phyloP scores from a whole-genome alignment of 1,284 basidiomycete species.

The Fomes fomentarius region DNA sequence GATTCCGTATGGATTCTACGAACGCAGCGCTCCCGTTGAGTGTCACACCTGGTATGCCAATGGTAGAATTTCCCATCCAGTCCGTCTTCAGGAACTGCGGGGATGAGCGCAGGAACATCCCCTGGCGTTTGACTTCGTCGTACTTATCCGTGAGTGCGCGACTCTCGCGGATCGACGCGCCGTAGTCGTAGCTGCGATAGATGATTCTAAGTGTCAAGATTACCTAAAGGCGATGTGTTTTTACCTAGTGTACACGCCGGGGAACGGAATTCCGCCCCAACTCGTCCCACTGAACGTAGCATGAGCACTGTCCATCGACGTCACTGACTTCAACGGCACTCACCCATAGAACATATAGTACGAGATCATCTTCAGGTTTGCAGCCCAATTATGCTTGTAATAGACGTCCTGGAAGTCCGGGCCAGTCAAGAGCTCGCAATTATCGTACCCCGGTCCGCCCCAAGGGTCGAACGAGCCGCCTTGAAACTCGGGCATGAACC shows the following conservation, averaged over 20 bases:
- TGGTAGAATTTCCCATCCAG: conserved; percentile 63
- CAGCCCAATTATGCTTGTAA: conserved; percentile 74
- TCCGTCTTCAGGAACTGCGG: conserved; percentile 79
- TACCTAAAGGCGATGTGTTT: conserved; percentile 2
- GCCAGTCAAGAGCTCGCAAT: conserved; percentile 62
- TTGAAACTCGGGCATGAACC: conserved; percentile 61
- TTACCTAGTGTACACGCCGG: conserved; percentile 56
- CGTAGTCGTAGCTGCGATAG: conserved; percentile 59
- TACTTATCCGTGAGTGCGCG: conserved; percentile 71
- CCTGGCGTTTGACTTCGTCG: conserved; percentile 75
- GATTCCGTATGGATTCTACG: conserved; percentile 68
- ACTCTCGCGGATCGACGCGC: conserved; percentile 68
- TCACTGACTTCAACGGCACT: not conserved
- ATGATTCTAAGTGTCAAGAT: too few species aligned
- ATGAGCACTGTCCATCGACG: not conserved
- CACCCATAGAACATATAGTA: conserved; percentile 83
- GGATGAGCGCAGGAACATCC: conserved; percentile 73
- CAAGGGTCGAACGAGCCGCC: conserved; percentile 75
- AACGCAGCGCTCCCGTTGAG: conserved; percentile 53
- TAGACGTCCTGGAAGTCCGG: conserved; percentile 76
- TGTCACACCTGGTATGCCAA: conserved; percentile 44
- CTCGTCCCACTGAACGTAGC: conserved; percentile 62
- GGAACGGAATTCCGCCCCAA: conserved; percentile 78
- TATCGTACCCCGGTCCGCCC: conserved; percentile 65
- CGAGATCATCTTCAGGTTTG: conserved; percentile 75